These are phyloP conservation scores for Phytophthora tubulina DNA, from an alignment of 352 stramenopile genomes.

Conservation along the genomic window DNA sequence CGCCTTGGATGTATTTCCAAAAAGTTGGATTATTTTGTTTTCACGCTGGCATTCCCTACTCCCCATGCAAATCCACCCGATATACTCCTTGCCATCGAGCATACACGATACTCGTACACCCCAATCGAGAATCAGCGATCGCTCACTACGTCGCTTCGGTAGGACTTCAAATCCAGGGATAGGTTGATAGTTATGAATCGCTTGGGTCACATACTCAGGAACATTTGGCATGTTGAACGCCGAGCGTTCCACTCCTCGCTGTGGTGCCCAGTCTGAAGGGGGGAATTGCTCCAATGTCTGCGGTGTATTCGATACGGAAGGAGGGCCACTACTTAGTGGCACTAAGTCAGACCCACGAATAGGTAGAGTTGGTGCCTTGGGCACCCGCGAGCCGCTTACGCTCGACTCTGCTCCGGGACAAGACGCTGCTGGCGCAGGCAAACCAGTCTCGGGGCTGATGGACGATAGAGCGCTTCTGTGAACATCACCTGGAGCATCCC, in stretches of 20 bases:
- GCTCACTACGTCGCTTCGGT: slow-evolving; percentile 3
- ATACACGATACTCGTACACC: neutral
- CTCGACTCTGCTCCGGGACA: no score
- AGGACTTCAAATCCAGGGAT: neutral
- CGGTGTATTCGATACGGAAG: no score
- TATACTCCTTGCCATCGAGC: slow-evolving; percentile 6
- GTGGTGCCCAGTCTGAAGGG: no score
- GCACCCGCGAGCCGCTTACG: no score
- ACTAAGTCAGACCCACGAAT: neutral
- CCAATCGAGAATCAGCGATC: slow-evolving; percentile 21
- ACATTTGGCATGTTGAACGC: neutral
- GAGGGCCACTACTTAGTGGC: neutral
- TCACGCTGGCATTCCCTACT: slow-evolving; percentile 1
- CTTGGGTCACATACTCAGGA: neutral
- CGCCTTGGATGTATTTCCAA: slow-evolving; percentile 21
- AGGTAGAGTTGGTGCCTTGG: no score
- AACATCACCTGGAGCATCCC: no score
- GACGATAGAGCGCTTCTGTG: no score
- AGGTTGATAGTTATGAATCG: neutral
- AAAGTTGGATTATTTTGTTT: slow-evolving; percentile 21
- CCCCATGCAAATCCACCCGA: slow-evolving; percentile 11
- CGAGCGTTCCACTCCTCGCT: neutral
- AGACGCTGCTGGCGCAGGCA: no score
- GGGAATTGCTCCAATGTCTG: no score
- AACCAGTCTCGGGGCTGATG: no score